Percentiles rank a stretch among this genome's conserved stretches.
These are phyloP conservation scores for Lomentospora prolificans DNA, from an alignment of 2,329 filamentous ascomycete genomes.

Conservation along the genomic window DNA sequence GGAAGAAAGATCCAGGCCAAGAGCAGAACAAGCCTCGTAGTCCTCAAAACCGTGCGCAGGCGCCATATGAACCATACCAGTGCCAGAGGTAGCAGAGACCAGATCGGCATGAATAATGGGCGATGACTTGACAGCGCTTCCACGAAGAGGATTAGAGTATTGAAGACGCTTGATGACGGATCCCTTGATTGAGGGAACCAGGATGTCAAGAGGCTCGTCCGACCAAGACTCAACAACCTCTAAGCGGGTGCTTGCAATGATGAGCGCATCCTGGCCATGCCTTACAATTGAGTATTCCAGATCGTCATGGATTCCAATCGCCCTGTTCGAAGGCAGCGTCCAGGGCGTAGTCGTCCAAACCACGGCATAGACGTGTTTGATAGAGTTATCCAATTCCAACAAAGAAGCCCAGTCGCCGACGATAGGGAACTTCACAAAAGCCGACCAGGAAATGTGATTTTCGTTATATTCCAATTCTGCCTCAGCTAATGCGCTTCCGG, in stretches of 20 bases:
- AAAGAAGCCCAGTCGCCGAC: conserved; percentile 26
- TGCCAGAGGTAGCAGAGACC: conserved; percentile 82
- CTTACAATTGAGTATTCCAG: conserved; percentile 64
- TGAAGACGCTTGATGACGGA: conserved; percentile 52
- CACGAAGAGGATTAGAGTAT: conserved; percentile 64
- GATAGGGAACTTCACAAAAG: conserved; percentile 74
- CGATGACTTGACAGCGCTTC: conserved; percentile 44
- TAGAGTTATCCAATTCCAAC: conserved; percentile 26
- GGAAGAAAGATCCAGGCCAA: conserved; percentile 65
- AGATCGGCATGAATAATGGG: conserved; percentile 77
- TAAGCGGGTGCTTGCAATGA: conserved; percentile 64
- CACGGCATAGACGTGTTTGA: conserved; percentile 58
- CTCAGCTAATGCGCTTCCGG: conserved; percentile 69
- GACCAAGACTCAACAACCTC: conserved; percentile 42
- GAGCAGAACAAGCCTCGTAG: conserved; percentile 67
- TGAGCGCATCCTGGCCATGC: conserved; percentile 45
- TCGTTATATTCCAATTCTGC: conserved; percentile 79
- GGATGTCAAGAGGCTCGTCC: conserved; percentile 38
- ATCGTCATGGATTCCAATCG: conserved; percentile 70
- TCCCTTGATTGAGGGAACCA: conserved; percentile 51
- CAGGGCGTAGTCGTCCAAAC: conserved; percentile 98
- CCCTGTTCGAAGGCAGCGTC: conserved; percentile 89
- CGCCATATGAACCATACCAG: conserved; percentile 88
- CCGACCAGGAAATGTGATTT: conserved; percentile 58
- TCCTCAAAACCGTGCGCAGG: conserved; percentile 96